A percentile compares a stretch with the other conserved stretches of the same genome.
Conservation (phyloP, 2,329 filamentous ascomycete species). For the Thielaviopsis cerberus region DNA sequence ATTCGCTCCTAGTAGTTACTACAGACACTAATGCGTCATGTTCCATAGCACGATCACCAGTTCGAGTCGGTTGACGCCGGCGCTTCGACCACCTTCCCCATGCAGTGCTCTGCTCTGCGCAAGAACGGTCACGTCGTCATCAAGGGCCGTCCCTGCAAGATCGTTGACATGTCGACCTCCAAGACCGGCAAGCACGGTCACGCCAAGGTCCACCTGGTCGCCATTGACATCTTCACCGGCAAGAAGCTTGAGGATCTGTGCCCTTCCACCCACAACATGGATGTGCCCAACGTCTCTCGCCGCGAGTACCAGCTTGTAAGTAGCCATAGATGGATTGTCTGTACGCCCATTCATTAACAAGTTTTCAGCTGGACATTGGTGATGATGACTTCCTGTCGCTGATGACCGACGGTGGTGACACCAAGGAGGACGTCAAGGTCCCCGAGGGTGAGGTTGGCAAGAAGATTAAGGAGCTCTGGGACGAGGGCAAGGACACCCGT, state of each 20-base stretch:
- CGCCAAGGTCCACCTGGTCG: constrained; percentile 98
- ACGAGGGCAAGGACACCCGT: constrained; percentile 88
- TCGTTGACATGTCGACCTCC: constrained; percentile 99
- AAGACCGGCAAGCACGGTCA: constrained; percentile 99
- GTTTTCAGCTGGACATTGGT: constrained; percentile 63
- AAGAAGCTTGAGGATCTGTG: constrained; percentile 99
- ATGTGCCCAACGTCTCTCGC: constrained; percentile 84
- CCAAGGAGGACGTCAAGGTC: constrained; percentile 88
- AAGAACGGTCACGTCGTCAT: constrained; percentile 99
- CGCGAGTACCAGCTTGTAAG: constrained; percentile 88
- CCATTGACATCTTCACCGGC: constrained; percentile 96
- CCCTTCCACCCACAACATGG: constrained; percentile 95
- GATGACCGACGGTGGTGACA: constrained; percentile 68
- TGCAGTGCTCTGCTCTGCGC: constrained; percentile 98
- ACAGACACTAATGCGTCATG: too few relatives aligned
- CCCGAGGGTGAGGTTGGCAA: constrained; percentile 79
- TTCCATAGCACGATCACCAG: constrained; percentile 41
- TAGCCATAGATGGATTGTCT: constrained; percentile 14
- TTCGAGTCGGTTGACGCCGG: constrained; percentile 95
- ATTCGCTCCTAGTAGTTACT: too few relatives aligned
- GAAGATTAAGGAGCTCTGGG: constrained; percentile 68
- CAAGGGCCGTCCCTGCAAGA: constrained; percentile 99
- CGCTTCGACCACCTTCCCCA: constrained; percentile 82
- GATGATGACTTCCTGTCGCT: constrained; percentile 91
- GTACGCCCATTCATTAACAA: background rate